Evolutionary conservation across 1,139 yeast genomes (phyloP), one percentile per base, ranked within the genome.

Genomic region (Hansenula sp.): DNA sequence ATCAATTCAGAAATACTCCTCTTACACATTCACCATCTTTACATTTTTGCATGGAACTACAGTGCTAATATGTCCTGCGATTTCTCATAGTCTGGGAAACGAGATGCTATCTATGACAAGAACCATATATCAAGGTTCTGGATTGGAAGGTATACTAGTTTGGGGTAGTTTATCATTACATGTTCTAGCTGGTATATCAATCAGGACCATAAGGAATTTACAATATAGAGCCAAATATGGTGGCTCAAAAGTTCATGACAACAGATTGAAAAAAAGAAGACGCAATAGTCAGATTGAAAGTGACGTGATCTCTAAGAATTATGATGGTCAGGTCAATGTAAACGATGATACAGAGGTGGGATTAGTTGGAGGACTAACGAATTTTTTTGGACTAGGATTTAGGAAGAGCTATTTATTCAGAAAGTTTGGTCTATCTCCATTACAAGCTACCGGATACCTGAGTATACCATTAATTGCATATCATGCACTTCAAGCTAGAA

Each of bases 101-200:
- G 80, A 81, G 39, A 56, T 80, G 14, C 67, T 85, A 44, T 77
- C 79, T 44, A 66, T 81, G 62, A 77, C 82, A 1, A 65, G 89
- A 36, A 73, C 79, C 10, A 55, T 85, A 0, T 85, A 84, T 57
- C 85, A 79, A 41, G 59, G 70, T 2, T 72, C 80, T 0, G 49
- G 63, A 2, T 60, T 77, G 16, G 92, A 83, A 54, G 59, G 62
- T 8, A 40, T 68, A 1, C 52, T 74, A 21, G 72, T 81, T 0
- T 60, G 71, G 39, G 80, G 78, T 0, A 64, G 81, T 0, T 60
- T 70, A 2, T 56, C 63, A 0, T 51, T 64, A 3, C 95, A 85
- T 53, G 64, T 83, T 1, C 33, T 64, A 1, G 59, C 80, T 29
- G 94, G 94, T 0, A 43, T 79, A 1, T 52, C 61, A 0, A 48